Conservation (phyloP, 2,329 filamentous ascomycete species). For the Sporothrix luriei region DNA sequence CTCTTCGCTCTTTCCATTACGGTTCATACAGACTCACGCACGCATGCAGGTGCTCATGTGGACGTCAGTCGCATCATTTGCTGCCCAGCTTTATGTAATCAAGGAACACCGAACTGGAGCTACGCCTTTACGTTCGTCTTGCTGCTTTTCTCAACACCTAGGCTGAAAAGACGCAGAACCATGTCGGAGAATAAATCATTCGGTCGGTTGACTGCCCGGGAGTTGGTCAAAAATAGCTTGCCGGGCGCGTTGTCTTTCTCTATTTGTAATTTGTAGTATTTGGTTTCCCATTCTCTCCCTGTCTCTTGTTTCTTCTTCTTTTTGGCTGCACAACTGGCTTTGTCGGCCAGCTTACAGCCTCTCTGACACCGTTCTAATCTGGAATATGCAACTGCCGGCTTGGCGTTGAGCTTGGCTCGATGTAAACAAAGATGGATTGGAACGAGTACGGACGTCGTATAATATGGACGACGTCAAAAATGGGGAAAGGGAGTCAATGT, state of each 20-base stretch:
- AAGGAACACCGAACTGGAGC: no score
- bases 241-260: neutral
- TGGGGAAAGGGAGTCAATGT: neutral
- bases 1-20: neutral
- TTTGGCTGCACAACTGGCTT: neutral
- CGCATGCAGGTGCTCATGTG: no score
- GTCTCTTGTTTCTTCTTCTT: neutral
- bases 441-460: neutral
- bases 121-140: no score
- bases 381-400: conserved; percentile 9
- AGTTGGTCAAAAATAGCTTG: neutral
- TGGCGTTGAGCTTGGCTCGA: conserved; percentile 22
- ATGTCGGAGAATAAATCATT: neutral
- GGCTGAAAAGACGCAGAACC: neutral
- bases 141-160: neutral
- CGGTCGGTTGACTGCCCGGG: neutral
- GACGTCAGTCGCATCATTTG: no score
- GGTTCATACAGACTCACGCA: neutral
- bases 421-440: neutral
- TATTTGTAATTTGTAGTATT: neutral
- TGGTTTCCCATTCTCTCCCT: no score
- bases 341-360: neutral
- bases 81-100: no score
- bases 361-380: conserved; percentile 15
- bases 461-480: neutral